These are phyloP conservation scores for Pythium biforme DNA, from an alignment of 352 stramenopile species.

Conservation along the genomic window DNA sequence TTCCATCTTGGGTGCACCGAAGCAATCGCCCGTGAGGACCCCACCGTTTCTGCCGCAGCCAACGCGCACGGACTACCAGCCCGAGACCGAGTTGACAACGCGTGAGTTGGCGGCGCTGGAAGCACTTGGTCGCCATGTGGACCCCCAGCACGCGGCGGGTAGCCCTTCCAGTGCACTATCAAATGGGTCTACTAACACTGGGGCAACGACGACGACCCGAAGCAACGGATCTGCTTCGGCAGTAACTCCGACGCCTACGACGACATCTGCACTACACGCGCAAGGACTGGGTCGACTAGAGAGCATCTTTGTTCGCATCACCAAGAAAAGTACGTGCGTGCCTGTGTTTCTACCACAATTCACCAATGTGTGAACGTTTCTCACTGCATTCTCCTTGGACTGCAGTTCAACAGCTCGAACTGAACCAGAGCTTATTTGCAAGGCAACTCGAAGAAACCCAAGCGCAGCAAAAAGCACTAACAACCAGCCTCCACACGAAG, in stretches of 20 bases:
- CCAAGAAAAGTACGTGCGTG: conserved; percentile 82
- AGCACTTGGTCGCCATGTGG: conserved; percentile 13
- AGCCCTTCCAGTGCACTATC: background rate
- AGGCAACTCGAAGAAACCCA: conserved; percentile 63
- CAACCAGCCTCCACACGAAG: conserved; percentile 30
- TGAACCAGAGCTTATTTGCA: conserved; percentile 58
- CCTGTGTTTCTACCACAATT: no score
- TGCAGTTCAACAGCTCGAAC: conserved; percentile 69
- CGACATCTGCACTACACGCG: conserved; percentile 9
- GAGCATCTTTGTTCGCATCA: conserved; percentile 84
- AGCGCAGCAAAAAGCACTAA: conserved; percentile 33
- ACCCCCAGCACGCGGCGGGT: background rate
- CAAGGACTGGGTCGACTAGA: conserved; percentile 70
- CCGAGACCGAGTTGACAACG: background rate
- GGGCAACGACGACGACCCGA: background rate
- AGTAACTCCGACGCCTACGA: background rate
- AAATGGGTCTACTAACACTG: conserved; percentile 3
- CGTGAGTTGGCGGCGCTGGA: conserved; percentile 18
- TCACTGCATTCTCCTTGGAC: background rate
- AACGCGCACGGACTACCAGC: background rate
- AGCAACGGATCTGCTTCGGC: conserved; percentile 14
- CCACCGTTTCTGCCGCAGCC: conserved; percentile 13
- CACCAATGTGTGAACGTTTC: background rate
- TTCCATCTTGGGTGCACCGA: conserved; percentile 9
- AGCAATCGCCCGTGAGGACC: conserved; percentile 15